Conservation (phyloP, 1,284 basidiomycete genomes). For the Cryptococcus amylolentus region DNA sequence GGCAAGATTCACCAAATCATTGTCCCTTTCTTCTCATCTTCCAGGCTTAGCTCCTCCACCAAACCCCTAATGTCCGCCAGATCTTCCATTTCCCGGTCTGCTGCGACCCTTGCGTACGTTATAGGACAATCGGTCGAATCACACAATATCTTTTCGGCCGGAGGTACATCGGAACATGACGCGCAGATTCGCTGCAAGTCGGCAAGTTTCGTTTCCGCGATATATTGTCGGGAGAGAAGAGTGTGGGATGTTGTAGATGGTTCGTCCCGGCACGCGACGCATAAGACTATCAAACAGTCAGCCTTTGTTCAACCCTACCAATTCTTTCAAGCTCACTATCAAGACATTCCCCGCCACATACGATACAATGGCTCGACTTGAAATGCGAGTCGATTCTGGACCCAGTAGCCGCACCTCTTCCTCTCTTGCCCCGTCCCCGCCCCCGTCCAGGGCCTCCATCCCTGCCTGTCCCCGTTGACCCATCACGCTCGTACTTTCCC, state of each 20-base stretch:
- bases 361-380: slow-evolving; percentile 64
- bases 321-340: slow-evolving; percentile 52
- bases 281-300: slow-evolving; percentile 57
- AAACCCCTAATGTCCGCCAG: slow-evolving; percentile 26
- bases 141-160: slow-evolving; percentile 65
- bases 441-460: neutral
- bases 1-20: neutral
- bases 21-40: slow-evolving; percentile 2
- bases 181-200: slow-evolving; percentile 67
- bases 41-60: slow-evolving; percentile 14
- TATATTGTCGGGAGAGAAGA: slow-evolving; percentile 59
- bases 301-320: neutral
- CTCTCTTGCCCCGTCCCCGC: slow-evolving; percentile 26
- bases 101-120: slow-evolving; percentile 68
- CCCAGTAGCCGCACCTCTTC: slow-evolving; percentile 54
- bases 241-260: slow-evolving; percentile 61
- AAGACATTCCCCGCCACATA: slow-evolving; percentile 60
- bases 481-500: slow-evolving; percentile 17
- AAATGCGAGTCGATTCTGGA: slow-evolving; percentile 70
- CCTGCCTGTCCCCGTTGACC: neutral
- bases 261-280: slow-evolving; percentile 59
- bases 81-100: slow-evolving; percentile 58
- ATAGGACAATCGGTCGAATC: slow-evolving; percentile 80
- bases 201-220: slow-evolving; percentile 59
- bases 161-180: slow-evolving; percentile 61